These are phyloP conservation scores for Cyberlindnera petersonii DNA, from an alignment of 805 yeast species.

Conservation along the genomic window DNA sequence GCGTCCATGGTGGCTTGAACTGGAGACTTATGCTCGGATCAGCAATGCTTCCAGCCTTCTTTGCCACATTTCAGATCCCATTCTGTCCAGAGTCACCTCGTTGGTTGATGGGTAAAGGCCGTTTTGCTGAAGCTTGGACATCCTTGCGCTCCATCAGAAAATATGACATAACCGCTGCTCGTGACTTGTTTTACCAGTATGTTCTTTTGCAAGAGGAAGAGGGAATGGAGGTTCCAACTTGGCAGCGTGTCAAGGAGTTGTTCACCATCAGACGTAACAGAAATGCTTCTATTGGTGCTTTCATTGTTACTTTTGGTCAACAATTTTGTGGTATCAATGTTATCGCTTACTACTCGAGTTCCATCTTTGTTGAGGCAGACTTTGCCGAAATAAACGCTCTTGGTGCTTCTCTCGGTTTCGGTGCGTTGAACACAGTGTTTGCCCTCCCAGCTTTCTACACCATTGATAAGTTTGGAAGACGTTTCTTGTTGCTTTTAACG, in stretches of 20 bases:
- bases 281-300: slow-evolving; percentile 76
- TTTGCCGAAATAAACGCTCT: slow-evolving; percentile 59
- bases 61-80: slow-evolving; percentile 57
- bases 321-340: slow-evolving; percentile 90
- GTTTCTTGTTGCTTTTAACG: slow-evolving; percentile 52
- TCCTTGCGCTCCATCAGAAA: slow-evolving; percentile 48
- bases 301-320: slow-evolving; percentile 85
- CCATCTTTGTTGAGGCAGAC: slow-evolving; percentile 67
- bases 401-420: slow-evolving; percentile 84
- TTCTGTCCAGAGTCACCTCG: slow-evolving; percentile 74
- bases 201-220: slow-evolving; percentile 61
- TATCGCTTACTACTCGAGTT: slow-evolving; percentile 79
- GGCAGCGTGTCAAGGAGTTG: slow-evolving; percentile 49
- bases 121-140: slow-evolving; percentile 55
- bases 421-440: slow-evolving; percentile 73
- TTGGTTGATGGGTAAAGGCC: slow-evolving; percentile 71
- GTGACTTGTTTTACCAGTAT: slow-evolving; percentile 67
- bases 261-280: slow-evolving; percentile 75
- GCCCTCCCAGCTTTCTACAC: slow-evolving; percentile 81
- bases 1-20: slow-evolving; percentile 40
- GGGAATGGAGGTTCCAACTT: slow-evolving; percentile 43
- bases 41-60: slow-evolving; percentile 62
- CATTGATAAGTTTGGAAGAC: slow-evolving; percentile 74
- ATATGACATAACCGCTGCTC: slow-evolving; percentile 56
- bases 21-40: slow-evolving; percentile 73